Base-by-base conservation (phyloP, 192 early-diverging fungal genomes). In the Coemansia sp. region DNA sequence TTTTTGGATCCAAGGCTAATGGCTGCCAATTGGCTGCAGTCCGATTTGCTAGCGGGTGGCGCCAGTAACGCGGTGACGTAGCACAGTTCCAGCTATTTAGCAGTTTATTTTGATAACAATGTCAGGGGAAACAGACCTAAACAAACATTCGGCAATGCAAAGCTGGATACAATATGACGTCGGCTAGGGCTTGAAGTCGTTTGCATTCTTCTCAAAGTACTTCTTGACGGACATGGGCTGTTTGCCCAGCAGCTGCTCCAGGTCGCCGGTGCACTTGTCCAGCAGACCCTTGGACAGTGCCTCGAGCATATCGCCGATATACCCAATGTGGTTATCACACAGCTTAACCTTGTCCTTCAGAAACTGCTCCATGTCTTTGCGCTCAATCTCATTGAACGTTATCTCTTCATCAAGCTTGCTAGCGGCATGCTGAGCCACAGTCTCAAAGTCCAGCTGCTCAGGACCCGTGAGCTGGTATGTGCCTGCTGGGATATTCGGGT, bases 381-480 rank as follows among this genome's bases (percentile, higher is more conserved):
- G 66, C 23, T 41, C 41, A 20, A 72, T 19, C 38, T 81, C 43
- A 69, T 69, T 61, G 62, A 64, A 75, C 24, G 19, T 19, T 49
- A 81, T 63, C 5, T 69, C 61, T 39, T 48, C 62, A 50, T 57
- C 78, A n/a, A 81, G 43, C 4, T 50, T 54, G 41, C 53, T 66
- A 26, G 73, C 66, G 4, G 64, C 66, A 59, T 57, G 14, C 29
- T 64, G 68, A 20, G 60, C 68, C 26, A 81, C 52, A 4, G 47
- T 52, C 12, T 68, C 39, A 26, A 79, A 71, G 41, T 27, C 65
- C 4, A 70, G 38, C 32, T 29, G 39, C 52, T 71, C 61, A 52
- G 67, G 67, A 0, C 77, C 77, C 10, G 77, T 74, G 38, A 79
- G 64, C 61, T 74, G 67, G 62, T 79, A 79, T 4, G 58, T 56